These are phyloP conservation scores for Eimeria praecox DNA, from an alignment of 169 alveolate genomes.

Conservation along the genomic window DNA sequence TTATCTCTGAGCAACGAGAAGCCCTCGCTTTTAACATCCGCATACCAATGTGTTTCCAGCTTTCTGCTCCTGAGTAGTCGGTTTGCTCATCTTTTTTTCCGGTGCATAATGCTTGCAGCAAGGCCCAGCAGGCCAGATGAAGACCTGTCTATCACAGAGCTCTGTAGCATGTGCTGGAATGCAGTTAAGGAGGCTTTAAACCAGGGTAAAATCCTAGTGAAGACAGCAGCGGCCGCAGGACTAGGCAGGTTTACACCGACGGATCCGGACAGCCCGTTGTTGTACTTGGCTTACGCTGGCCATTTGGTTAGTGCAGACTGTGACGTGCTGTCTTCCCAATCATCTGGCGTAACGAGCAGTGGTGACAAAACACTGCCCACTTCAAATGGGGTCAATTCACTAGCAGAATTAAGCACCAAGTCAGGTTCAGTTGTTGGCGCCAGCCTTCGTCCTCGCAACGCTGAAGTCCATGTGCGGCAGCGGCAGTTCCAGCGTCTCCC, in stretches of 20 bases:
- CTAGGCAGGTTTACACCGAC: conserved; percentile 32
- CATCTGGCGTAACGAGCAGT: neutral
- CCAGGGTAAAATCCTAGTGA: conserved; percentile 32
- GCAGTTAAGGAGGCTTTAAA: conserved; percentile 33
- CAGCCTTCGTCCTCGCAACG: neutral
- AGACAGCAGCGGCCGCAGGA: conserved; percentile 24
- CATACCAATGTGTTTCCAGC: neutral
- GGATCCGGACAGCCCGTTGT: conserved; percentile 54
- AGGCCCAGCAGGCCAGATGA: neutral
- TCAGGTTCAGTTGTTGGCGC: conserved; percentile 25
- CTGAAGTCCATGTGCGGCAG: neutral
- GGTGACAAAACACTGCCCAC: neutral
- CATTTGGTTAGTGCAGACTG: conserved; percentile 40
- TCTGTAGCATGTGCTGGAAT: conserved; percentile 53
- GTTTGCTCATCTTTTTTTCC: neutral
- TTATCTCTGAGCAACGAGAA: neutral
- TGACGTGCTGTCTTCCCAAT: neutral
- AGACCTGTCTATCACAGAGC: conserved; percentile 36
- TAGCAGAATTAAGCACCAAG: neutral
- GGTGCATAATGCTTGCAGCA: conserved; percentile 7
- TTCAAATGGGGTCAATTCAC: conserved; percentile 2
- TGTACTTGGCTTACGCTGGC: conserved; percentile 52
- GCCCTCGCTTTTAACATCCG: neutral
- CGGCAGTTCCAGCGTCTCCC: conserved; percentile 1
- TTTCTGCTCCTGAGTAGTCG: neutral